Conservation (phyloP, 2,329 filamentous ascomycete genomes). For the Alternaria arborescens region DNA sequence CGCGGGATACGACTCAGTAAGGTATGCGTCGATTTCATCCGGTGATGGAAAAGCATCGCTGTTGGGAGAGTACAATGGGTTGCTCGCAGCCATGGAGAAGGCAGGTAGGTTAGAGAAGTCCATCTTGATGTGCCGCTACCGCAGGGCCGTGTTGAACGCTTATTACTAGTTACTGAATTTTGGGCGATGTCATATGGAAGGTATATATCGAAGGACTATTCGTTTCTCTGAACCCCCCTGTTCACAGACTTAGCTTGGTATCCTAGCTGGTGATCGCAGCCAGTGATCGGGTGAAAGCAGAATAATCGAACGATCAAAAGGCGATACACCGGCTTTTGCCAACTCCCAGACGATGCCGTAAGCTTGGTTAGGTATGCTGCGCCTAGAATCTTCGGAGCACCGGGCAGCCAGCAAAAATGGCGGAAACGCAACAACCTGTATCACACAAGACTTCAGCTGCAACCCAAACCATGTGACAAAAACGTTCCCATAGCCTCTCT, state of each 20-base stretch:
- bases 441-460: conserved; percentile 6
- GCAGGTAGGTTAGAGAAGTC: conserved; percentile 9
- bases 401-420: not conserved
- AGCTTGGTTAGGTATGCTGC: conserved; percentile 8
- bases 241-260: conserved; percentile 9
- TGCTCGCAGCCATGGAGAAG: conserved; percentile 3
- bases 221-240: conserved; percentile 9
- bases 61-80: conserved; percentile 12
- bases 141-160: not conserved
- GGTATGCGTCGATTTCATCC: conserved; percentile 11
- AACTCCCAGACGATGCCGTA: conserved; percentile 6
- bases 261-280: not conserved
- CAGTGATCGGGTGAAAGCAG: conserved; percentile 6
- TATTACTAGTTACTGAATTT: not conserved
- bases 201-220: conserved; percentile 4
- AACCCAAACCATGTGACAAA: not conserved
- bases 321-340: conserved; percentile 13
- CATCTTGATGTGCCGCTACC: conserved; percentile 3
- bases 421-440: not conserved
- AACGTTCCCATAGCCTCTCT: not conserved
- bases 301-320: conserved; percentile 13
- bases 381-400: conserved; percentile 12
- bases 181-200: not conserved
- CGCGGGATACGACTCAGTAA: conserved; percentile 9
- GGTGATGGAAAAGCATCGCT: conserved; percentile 15